Conservation (phyloP, 352 stramenopile genomes). For the Phytophthora kernoviae region DNA sequence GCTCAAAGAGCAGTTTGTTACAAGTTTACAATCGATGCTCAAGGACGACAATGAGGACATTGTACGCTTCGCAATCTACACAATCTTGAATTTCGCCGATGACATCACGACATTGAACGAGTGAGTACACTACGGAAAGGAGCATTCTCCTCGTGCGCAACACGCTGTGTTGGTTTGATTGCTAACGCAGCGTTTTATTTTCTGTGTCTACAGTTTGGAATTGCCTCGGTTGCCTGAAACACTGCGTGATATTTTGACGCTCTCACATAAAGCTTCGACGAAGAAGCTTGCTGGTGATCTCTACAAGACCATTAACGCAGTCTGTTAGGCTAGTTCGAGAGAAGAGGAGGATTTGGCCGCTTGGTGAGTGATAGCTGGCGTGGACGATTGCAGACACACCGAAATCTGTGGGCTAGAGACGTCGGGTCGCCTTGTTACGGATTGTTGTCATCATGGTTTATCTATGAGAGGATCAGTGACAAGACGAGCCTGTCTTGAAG, state of each 20-base stretch:
- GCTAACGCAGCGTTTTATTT: constrained; percentile 5
- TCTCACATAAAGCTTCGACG: constrained; percentile 70
- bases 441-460: constrained; percentile 19
- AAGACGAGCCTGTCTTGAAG: constrained; percentile 27
- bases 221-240: constrained; percentile 64
- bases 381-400: constrained; percentile 14
- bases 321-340: constrained; percentile 42
- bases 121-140: constrained; percentile 27
- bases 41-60: constrained; percentile 77
- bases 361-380: constrained; percentile 21
- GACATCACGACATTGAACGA: constrained; percentile 50
- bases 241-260: constrained; percentile 56
- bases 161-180: background rate
- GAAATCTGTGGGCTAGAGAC: constrained; percentile 6
- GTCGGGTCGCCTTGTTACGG: constrained; percentile 19
- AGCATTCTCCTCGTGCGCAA: background rate
- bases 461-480: constrained; percentile 17
- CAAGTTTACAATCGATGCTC: constrained; percentile 62
- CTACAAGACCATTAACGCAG: constrained; percentile 60
- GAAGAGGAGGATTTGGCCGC: constrained; percentile 4
- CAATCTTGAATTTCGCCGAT: constrained; percentile 70
- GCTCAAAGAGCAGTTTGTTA: constrained; percentile 59
- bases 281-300: constrained; percentile 74
- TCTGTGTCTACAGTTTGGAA: constrained; percentile 41
- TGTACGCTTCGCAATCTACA: constrained; percentile 74